phyloP scores from a whole-genome alignment of 148 eudicot species.

The Simmondsia chinensis region DNA sequence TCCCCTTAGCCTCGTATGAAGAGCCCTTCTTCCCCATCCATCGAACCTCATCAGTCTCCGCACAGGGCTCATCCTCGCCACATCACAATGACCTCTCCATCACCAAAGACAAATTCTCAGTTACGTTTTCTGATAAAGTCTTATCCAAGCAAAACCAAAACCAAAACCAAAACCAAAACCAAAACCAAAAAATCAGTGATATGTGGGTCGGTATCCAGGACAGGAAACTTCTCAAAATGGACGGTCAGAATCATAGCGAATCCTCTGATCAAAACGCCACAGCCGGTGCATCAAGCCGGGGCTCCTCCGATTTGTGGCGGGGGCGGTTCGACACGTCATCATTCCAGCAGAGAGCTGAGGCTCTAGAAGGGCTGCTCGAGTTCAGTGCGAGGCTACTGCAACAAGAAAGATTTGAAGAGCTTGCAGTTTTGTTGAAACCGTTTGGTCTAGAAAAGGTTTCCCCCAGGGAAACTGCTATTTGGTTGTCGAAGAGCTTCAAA shows the following conservation, averaged over 20 bases:
- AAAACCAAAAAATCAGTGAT: too few species aligned
- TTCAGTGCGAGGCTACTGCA: slow-evolving; percentile 87
- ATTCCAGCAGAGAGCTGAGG: slow-evolving; percentile 74
- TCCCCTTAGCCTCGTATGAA: slow-evolving; percentile 58
- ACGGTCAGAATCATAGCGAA: slow-evolving; percentile 27
- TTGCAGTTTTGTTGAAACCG: slow-evolving; percentile 73
- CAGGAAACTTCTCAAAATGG: slow-evolving; percentile 13
- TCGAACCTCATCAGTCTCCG: slow-evolving; percentile 43
- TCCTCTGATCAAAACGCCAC: slow-evolving; percentile 78
- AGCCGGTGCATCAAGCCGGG: slow-evolving; percentile 74
- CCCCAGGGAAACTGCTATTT: slow-evolving; percentile 95
- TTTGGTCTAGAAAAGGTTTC: slow-evolving; percentile 93
- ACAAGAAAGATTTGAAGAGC: slow-evolving; percentile 75
- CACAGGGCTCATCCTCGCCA: slow-evolving; percentile 50
- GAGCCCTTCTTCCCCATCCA: slow-evolving; percentile 42
- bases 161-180: too few species aligned
- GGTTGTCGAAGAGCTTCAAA: slow-evolving; percentile 90
- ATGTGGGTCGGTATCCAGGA: slow-evolving; percentile 32
- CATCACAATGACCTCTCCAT: slow-evolving; percentile 40
- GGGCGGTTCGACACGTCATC: slow-evolving; percentile 68
- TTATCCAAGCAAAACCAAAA: slow-evolving; percentile 23
- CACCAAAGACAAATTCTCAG: slow-evolving; percentile 75
- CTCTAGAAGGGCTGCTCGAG: slow-evolving; percentile 87
- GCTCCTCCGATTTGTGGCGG: slow-evolving; percentile 52
- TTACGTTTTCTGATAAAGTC: slow-evolving; percentile 41